phyloP scores from a whole-genome alignment of 2,329 filamentous ascomycete genomes.

The Sporothrix mexicana region DNA sequence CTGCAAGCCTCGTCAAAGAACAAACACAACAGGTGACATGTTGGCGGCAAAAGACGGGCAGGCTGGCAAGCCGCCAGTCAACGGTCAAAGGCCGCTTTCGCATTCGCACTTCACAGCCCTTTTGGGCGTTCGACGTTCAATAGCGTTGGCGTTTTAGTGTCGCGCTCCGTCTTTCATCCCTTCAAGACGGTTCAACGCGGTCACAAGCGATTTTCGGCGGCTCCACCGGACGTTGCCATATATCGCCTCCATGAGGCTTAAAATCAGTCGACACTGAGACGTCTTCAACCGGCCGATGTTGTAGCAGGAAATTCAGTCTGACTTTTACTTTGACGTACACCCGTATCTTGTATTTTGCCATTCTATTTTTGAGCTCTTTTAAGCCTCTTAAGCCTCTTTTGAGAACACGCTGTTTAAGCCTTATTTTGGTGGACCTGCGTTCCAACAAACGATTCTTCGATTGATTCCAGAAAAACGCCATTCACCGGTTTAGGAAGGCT shows the following conservation, averaged over 20 bases:
- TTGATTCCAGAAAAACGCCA: conserved; percentile 1
- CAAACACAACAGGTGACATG: neutral
- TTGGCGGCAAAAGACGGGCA: neutral
- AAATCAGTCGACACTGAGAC: neutral
- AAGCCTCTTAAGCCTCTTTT: too few relatives aligned
- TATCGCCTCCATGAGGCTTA: neutral
- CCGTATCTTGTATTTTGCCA: neutral
- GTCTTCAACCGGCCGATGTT: neutral
- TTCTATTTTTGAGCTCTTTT: neutral
- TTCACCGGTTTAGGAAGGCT: conserved; percentile 16
- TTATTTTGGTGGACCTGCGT: neutral
- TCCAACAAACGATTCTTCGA: neutral
- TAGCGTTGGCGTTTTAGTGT: neutral
- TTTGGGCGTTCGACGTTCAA: neutral
- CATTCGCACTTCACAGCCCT: conserved; percentile 3
- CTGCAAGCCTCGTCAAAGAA: neutral
- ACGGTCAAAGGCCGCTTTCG: neutral
- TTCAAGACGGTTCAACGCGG: neutral
- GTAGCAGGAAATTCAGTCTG: neutral
- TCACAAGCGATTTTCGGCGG: neutral
- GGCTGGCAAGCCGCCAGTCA: too few relatives aligned
- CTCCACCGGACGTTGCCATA: neutral
- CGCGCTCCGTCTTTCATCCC: neutral
- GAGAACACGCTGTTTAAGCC: too few relatives aligned
- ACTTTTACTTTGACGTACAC: too few relatives aligned